phyloP scores from a whole-genome alignment of 805 yeast genomes.

The Candida quercuum region DNA sequence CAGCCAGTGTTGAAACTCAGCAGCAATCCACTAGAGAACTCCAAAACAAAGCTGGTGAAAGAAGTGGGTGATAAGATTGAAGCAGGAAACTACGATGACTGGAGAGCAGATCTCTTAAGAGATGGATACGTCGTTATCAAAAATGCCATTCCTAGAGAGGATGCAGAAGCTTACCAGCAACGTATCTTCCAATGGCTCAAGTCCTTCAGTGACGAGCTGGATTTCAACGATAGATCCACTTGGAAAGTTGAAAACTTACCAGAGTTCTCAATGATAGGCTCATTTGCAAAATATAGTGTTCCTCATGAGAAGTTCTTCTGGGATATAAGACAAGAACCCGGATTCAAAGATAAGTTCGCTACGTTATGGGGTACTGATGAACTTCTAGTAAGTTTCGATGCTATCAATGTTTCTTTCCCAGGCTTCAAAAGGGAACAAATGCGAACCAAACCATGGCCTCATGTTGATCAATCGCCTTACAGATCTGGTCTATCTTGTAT shows the following conservation, averaged over 20 bases:
- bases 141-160: slow-evolving; percentile 22
- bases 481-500: slow-evolving; percentile 26
- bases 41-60: slow-evolving; percentile 12
- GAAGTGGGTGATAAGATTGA: slow-evolving; percentile 6
- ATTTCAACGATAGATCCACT: slow-evolving; percentile 22
- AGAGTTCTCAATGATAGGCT: slow-evolving; percentile 13
- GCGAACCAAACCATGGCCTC: slow-evolving; percentile 24
- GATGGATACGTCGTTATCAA: slow-evolving; percentile 30
- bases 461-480: slow-evolving; percentile 30
- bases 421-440: slow-evolving; percentile 12
- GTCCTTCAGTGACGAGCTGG: slow-evolving; percentile 17
- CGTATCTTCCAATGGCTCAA: slow-evolving; percentile 21
- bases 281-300: slow-evolving; percentile 17
- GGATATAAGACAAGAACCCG: slow-evolving; percentile 28
- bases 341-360: slow-evolving; percentile 23
- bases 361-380: slow-evolving; percentile 29
- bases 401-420: slow-evolving; percentile 26
- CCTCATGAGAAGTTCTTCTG: slow-evolving; percentile 30
- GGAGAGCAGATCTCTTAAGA: slow-evolving; percentile 25
- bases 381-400: slow-evolving; percentile 29
- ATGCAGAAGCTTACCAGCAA: slow-evolving; percentile 20
- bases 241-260: slow-evolving; percentile 28
- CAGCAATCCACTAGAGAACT: slow-evolving; percentile 12
- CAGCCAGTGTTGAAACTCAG: slow-evolving; percentile 4
- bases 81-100: slow-evolving; percentile 17